These are phyloP conservation scores for Parachaetomium inaequale DNA, from an alignment of 495 filamentous ascomycete species.

Conservation along the genomic window DNA sequence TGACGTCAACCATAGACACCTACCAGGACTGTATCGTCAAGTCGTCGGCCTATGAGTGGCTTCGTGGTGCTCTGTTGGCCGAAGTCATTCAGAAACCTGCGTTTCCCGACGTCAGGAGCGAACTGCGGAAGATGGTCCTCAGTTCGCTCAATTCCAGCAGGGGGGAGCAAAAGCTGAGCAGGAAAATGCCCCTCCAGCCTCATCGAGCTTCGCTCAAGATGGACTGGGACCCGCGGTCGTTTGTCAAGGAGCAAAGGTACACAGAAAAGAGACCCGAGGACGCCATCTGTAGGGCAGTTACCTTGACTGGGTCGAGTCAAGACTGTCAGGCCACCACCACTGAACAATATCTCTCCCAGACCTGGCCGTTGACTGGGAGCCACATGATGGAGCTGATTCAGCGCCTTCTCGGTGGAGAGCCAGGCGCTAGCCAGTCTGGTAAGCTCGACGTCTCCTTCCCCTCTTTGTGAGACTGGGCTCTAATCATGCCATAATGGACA, in stretches of 20 bases:
- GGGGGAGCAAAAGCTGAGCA: too few species aligned
- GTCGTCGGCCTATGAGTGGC: too few species aligned
- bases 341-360: background rate
- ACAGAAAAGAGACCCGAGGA: background rate
- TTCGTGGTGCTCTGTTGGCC: too few species aligned
- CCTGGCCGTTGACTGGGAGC: background rate
- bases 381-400: background rate
- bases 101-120: too few species aligned
- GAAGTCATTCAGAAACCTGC: too few species aligned
- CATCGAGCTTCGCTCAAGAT: background rate
- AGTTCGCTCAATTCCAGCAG: too few species aligned
- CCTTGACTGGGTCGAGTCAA: background rate
- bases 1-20: too few species aligned
- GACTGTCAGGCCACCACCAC: background rate
- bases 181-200: background rate
- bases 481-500: too few species aligned
- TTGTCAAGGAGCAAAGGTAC: background rate
- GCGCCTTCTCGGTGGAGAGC: background rate
- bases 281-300: background rate
- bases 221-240: background rate
- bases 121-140: too few species aligned
- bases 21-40: too few species aligned
- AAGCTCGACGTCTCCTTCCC: background rate
- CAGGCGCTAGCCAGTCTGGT: background rate
- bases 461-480: too few species aligned